Evolutionary conservation across 2,329 filamentous ascomycete species (phyloP), one percentile per base, ranked within the genome.

Genomic region (Trichophaea hybrida): DNA sequence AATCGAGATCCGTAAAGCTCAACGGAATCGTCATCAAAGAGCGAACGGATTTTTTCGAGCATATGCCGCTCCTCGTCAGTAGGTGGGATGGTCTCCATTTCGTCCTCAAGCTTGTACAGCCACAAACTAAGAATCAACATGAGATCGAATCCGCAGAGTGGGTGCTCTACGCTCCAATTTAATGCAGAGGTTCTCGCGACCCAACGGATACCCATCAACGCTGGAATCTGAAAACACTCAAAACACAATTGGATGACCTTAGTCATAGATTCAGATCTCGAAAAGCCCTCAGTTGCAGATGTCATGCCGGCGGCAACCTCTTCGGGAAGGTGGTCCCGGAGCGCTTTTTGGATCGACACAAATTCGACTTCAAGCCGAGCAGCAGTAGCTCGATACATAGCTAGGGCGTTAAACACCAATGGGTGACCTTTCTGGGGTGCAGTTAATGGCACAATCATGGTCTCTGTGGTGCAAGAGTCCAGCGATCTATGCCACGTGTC

Each of bases 401-500:
- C 93, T 82, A 93, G 93, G 59, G 93, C 91, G 72, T 98, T 98
- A 80, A 97, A 97, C 69, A 96, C 89, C 57, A 98, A 78, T 15
- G 93, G 93, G 70, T 97, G 93, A 13, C 90, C 90, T 73, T 94
- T 94, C 74, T 97, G 90, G 52, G 93, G 91, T 33, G 91, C 90
- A 71, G 88, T 94, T 66, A 97, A 80, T 56, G 90, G 88, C 55
- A 96, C 88, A 10, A 88, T 80, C 57, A 91, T 87, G 12, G 82
- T 84, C 74, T 98, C 93, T 1, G 89, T 85, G 75, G 97, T 91
- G 72, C 90, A 96, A 63, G 94, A 80, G 59, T 94, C 88, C 24
- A 97, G 80, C 44, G 91, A 96, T 74, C 87, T 94, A 77, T 97
- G 89, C 93, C 93, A 98, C n/a, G 91, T 96, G 75, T 97, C 91